phyloP scores from a whole-genome alignment of 192 early-diverging fungal genomes.

The Gigaspora rosea region DNA sequence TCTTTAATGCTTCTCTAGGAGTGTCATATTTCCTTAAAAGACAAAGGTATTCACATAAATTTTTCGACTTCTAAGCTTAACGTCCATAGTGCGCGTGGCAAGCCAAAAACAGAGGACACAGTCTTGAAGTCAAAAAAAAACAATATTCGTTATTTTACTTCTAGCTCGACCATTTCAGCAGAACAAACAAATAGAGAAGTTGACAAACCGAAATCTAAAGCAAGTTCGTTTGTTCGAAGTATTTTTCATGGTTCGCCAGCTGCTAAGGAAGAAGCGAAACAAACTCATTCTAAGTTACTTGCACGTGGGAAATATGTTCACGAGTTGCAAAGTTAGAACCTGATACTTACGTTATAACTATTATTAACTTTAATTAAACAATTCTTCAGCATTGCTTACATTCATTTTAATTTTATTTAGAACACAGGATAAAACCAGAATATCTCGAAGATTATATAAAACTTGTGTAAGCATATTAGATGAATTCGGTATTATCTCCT shows the following conservation, averaged over 20 bases:
- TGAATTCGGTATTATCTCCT: not conserved
- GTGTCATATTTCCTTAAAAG: too few species aligned
- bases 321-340: slow-evolving; percentile 71
- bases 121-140: too few species aligned
- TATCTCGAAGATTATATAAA: slow-evolving; percentile 82
- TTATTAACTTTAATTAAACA: not conserved
- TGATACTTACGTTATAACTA: not conserved
- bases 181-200: not conserved
- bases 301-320: slow-evolving; percentile 89
- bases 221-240: not conserved
- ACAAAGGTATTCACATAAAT: too few species aligned
- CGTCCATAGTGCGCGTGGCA: too few species aligned
- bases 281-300: slow-evolving; percentile 75
- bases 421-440: slow-evolving; percentile 85
- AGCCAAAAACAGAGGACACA: too few species aligned
- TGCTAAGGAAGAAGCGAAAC: slow-evolving; percentile 6
- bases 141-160: too few species aligned
- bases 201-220: not conserved
- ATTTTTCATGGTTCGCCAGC: slow-evolving; percentile 1
- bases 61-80: too few species aligned
- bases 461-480: slow-evolving; percentile 52
- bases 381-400: not conserved
- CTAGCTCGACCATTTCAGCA: not conserved
- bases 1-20: too few species aligned
- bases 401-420: slow-evolving; percentile 39